Evolutionary conservation across 345 rosid species (phyloP), one percentile per base, ranked within the genome.

Genomic region (Alliaria petiolata): DNA sequence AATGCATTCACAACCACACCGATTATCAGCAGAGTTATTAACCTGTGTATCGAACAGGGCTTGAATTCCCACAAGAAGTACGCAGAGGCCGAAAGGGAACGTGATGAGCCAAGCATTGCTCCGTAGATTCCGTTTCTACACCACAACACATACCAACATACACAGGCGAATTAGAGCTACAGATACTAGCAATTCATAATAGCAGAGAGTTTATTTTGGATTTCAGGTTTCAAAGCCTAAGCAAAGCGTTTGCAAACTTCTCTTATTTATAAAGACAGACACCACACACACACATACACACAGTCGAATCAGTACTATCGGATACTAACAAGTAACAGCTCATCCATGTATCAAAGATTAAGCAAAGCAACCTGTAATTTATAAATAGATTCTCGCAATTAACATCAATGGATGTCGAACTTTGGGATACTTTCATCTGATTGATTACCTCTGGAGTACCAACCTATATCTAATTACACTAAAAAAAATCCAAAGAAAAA

Each of bases 51-150:
- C 84, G 9, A 92, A 49, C 47, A 92, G 3, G 8, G 0, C 4
- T 78, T 92, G 99, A 34, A 85, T 28, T 5, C 64, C 19, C 1
- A 80, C 69, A 5, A 95, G 82, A 36, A 92, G 71, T 8, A 90
- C 0, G 51, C 98, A 92, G 69, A 95, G 89, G 62, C 68, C 2
- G 33, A 95, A 39, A 25, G 99, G 98, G 79, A 85, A 83, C 42
- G 70, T 62, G 78, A 95, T 83, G 26, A 92, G 87, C 63, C 96
- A 78, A 57, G 86, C 64, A 52, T 88, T 95, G 53, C 93, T 81
- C 83, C 70, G 46, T 38, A 69, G 52, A 63, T 87, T 87, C 67
- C 99, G 86, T 86, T 81, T 95, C 99, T 95, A 71, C 57, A 40
- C 30, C 11, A 74, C 8, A n/a, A 49, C n/a, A n/a, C n/a, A 34